Base-by-base conservation (phyloP, 441 rosid genomes). In the California macrophylla region DNA sequence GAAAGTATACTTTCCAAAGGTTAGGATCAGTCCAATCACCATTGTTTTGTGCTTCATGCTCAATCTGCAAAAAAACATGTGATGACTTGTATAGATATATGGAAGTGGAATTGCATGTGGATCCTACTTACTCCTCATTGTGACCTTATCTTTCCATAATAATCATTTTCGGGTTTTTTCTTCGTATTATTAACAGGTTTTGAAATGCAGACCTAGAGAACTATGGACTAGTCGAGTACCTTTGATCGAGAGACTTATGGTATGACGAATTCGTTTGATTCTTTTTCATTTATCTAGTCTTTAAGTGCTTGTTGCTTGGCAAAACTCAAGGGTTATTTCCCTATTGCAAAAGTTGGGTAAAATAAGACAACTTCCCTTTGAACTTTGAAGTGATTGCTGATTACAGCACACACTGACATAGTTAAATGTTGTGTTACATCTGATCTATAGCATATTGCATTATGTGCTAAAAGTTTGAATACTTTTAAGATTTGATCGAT, bases 21-120 rank as follows among this genome's bases (percentile, higher is more conserved):
- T 23, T 56, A 56, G 63, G 28, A 56, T 56, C 28, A 56, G 63
- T 56, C 63, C 63, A 23, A 56, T 9, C 63, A 2, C 63, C 26
- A 56, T 56, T 56, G 6, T 3, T 21, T 56, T 56, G 63, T 56
- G 63, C 26, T 56, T 56, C 63, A 56, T 56, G 63, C 13, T 56
- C 63, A 16, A 50, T 50, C 58, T 56, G 63, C 63, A 56, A 56
- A 56, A 56, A 56, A 24, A 56, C 25, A 56, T 21, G 63, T 56
- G 63, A 56, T 56, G 50, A 42, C 50, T 9, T 10, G 15, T 42
- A 10, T 13, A 9, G 50, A 42, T n/a, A 42, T 42, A 32, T 42
- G 18, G 28, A 56, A 56, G 63, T 56, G 63, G 63, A 56, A 56
- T 24, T 56, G 63, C 63, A 56, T 56, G 63, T 23, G 63, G 63